phyloP scores from a whole-genome alignment of 108 stramenopile species.

The Nitzschia sp. region DNA sequence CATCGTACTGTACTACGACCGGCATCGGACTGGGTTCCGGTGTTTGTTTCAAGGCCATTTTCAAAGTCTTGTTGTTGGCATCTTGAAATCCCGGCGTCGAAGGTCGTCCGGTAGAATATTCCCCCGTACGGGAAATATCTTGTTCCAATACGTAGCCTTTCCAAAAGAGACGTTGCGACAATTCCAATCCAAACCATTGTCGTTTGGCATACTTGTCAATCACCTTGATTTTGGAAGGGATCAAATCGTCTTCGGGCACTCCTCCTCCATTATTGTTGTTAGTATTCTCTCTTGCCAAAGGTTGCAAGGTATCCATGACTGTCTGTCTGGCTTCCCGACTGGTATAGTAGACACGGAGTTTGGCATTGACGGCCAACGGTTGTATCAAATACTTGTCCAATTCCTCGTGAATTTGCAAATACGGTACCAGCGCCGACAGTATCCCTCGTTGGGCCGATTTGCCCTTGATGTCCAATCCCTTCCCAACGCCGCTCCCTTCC shows the following conservation, averaged over 20 bases:
- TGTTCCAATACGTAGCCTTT: constrained; percentile 50
- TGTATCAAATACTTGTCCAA: constrained; percentile 54
- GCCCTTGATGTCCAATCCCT: constrained; percentile 79
- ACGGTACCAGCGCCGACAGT: constrained; percentile 64
- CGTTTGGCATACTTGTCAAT: constrained; percentile 49
- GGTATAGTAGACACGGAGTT: constrained; percentile 60
- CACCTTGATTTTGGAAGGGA: constrained; percentile 32
- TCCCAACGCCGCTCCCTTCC: constrained; percentile 63
- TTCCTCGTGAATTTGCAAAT: constrained; percentile 64
- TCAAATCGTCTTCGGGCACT: constrained; percentile 21
- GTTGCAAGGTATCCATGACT: constrained; percentile 33
- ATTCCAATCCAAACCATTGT: constrained; percentile 52
- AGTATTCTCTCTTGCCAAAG: constrained; percentile 21
- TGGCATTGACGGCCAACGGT: constrained; percentile 33
- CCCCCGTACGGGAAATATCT: constrained; percentile 51
- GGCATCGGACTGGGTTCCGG: constrained; percentile 46
- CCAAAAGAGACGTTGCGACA: constrained; percentile 71
- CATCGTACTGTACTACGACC: constrained; percentile 52
- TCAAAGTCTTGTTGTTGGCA: constrained; percentile 58
- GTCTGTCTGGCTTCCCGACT: constrained; percentile 42
- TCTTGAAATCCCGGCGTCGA: constrained; percentile 64
- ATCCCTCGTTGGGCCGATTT: constrained; percentile 68
- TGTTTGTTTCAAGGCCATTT: constrained; percentile 33
- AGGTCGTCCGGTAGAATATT: constrained; percentile 61
- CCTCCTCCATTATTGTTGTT: too few relatives aligned